Conservation (phyloP, 208 protist species). For the Leishmania major region DNA sequence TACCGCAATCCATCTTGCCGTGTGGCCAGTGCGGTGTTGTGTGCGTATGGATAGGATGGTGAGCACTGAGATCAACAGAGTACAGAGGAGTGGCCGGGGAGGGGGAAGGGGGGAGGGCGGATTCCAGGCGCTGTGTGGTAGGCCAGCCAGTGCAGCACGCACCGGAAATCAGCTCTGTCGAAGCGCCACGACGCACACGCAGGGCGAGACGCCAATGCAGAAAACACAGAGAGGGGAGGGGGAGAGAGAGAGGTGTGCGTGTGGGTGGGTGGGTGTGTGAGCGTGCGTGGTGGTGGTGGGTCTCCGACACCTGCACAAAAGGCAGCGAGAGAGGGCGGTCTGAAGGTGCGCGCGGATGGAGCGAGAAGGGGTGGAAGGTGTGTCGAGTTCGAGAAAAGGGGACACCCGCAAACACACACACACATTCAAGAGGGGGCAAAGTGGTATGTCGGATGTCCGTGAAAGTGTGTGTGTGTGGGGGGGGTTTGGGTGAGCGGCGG, state of each 20-base stretch:
- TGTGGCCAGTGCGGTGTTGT: not conserved
- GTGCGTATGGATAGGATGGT: not conserved
- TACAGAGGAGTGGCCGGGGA: not conserved
- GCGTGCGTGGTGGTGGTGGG: not conserved
- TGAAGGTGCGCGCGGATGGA: not conserved
- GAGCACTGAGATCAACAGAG: not conserved
- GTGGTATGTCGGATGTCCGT: not conserved
- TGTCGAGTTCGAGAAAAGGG: not conserved
- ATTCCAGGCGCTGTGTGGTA: not conserved
- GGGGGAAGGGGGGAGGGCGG: not conserved
- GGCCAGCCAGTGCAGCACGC: not conserved
- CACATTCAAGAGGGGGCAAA: not conserved
- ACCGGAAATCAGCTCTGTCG: not conserved
- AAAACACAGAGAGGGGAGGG: not conserved
- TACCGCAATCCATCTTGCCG: not conserved
- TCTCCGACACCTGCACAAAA: not conserved
- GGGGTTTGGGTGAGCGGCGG: constrained; percentile 6
- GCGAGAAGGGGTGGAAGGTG: not conserved
- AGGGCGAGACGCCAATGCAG: not conserved
- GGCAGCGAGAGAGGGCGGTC: not conserved
- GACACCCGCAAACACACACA: not conserved
- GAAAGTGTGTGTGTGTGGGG: not conserved
- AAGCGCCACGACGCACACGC: not conserved
- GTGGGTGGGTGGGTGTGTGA: not conserved
- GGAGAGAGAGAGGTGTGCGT: not conserved